phyloP scores from a whole-genome alignment of 257 asterid genomes.

The Ajuga chamaepitys region DNA sequence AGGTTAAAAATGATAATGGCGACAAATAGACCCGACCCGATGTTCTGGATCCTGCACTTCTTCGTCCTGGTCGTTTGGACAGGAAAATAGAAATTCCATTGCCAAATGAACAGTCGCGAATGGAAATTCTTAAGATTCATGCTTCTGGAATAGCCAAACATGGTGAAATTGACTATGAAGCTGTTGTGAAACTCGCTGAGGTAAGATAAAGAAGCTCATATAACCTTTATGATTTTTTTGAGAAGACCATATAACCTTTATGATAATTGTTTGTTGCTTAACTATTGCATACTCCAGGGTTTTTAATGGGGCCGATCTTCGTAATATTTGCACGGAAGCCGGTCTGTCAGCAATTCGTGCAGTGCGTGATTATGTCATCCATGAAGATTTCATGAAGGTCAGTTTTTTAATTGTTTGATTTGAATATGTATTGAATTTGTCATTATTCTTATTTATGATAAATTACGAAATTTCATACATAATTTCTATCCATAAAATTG shows the following conservation, averaged over 20 bases:
- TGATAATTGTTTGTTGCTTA: not conserved
- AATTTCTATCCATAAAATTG: too few relatives aligned
- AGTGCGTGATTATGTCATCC: conserved; percentile 94
- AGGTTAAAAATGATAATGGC: conserved; percentile 99
- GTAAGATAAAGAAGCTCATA: conserved; percentile 28
- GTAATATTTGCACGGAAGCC: conserved; percentile 95
- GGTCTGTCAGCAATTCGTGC: conserved; percentile 96
- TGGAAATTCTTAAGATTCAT: conserved; percentile 90
- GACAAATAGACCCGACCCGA: conserved; percentile 91
- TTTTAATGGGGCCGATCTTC: conserved; percentile 95
- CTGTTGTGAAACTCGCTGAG: conserved; percentile 95
- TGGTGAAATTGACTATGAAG: conserved; percentile 96
- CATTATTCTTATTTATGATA: not conserved
- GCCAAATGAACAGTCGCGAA: conserved; percentile 93
- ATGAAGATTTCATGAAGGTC: conserved; percentile 99
- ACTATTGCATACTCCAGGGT: conserved; percentile 41
- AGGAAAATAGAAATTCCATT: conserved; percentile 92
- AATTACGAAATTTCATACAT: not conserved
- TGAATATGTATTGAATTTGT: not conserved
- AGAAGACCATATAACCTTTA: not conserved
- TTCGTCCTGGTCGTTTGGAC: conserved; percentile 93
- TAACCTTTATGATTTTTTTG: not conserved
- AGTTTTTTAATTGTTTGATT: not conserved
- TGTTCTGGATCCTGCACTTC: conserved; percentile 96
- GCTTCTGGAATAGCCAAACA: conserved; percentile 95